These are phyloP conservation scores for Aaosphaeria pasadenensis DNA, from an alignment of 2,329 filamentous ascomycete species.

Conservation along the genomic window DNA sequence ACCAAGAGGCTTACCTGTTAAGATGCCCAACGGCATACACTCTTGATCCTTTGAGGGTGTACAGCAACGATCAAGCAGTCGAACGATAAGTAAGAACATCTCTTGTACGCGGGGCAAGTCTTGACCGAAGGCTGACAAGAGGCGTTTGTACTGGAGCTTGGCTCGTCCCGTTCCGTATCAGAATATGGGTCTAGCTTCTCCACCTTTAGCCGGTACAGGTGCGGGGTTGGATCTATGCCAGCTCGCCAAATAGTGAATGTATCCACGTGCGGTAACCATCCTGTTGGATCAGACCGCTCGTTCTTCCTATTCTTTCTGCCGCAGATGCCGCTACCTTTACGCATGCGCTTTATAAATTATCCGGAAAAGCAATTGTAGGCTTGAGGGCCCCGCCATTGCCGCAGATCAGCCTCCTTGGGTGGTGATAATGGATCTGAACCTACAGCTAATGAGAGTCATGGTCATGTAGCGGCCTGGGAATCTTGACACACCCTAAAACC, in stretches of 20 bases:
- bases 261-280: conserved; percentile 5
- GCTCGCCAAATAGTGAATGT: conserved; percentile 6
- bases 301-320: neutral
- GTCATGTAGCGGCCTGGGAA: too few relatives aligned
- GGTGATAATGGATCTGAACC: too few relatives aligned
- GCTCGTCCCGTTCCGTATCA: conserved; percentile 5
- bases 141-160: conserved; percentile 1
- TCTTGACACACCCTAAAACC: too few relatives aligned
- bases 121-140: conserved; percentile 1
- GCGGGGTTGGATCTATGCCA: conserved; percentile 6
- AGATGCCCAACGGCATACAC: neutral
- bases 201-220: conserved; percentile 4
- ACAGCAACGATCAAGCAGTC: neutral
- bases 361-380: too few relatives aligned
- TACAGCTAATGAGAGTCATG: too few relatives aligned
- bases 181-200: neutral
- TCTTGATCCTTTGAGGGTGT: neutral
- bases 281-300: neutral
- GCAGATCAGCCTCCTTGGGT: too few relatives aligned
- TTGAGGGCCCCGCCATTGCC: too few relatives aligned
- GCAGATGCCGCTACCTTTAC: conserved; percentile 6
- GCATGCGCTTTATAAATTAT: conserved; percentile 3
- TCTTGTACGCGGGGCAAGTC: conserved; percentile 1
- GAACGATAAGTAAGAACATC: conserved; percentile 1
- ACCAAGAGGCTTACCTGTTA: neutral